Evolutionary conservation across 2,329 filamentous ascomycete genomes (phyloP), one percentile per base, ranked within the genome.

Genomic region (Paracoccidioides lutzii): DNA sequence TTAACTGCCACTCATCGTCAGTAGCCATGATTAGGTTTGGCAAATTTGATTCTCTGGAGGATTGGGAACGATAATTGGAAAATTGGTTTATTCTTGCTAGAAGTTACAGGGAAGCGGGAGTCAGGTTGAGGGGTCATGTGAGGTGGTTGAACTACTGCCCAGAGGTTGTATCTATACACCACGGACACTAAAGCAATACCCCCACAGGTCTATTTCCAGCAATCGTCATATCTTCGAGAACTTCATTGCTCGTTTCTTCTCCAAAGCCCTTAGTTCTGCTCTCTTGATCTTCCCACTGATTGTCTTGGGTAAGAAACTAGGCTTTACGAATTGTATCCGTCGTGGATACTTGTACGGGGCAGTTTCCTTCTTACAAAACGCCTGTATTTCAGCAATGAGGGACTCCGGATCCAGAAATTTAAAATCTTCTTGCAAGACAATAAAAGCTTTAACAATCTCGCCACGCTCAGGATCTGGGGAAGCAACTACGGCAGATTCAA

Each of bases 311-410:
- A 73, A 56, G 54, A 69, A 73, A 15, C 46, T 60, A 5, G 65
- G 59, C 33, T 66, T 64, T 40, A 73, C 71, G 58, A 73, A 72
- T 52, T 71, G 64, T 35, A 73, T 67, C 59, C 68, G 68, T 33
- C 71, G 58, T 15, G 71, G 70, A 59, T 73, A 73, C 59, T 73
- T 73, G 56, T 73, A 73, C 9, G 71, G 71, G 38, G 71, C 70
- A 3, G 70, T 69, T 57, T 72, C 63, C 52, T 60, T 59, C 57
- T 73, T 73, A 61, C 71, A 73, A 55, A 71, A 72, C 14, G 69
- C 65, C 56, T 73, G 71, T 40, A 73, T 38, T 57, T 72, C 69
- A 53, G 63, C 65, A 41, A 65, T 58, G 28, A 72, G 59, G 4
- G 49, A 53, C 5, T 59, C 57, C 52, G 44, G 58, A 57, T 35